Evolutionary conservation across 164 flowering plant species (phyloP).

Genomic region (Akebia trifoliata): DNA sequence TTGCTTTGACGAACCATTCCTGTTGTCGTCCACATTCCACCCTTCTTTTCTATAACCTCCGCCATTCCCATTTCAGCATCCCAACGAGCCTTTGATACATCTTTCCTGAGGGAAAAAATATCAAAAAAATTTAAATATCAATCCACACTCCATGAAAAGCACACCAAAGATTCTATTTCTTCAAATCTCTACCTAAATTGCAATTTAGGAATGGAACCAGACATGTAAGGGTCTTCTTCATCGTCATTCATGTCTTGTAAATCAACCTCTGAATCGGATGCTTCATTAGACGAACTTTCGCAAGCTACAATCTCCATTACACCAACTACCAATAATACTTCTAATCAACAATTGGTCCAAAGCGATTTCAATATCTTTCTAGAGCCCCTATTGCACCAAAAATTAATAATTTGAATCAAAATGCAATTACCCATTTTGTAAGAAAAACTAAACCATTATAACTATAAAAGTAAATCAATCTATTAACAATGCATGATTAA

Average conservation of each 20-base stretch:
- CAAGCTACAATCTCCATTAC: slow-evolving; percentile 19
- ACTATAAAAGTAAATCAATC: too few relatives aligned
- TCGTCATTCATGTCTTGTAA: slow-evolving; percentile 29
- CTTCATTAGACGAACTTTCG: slow-evolving; percentile 27
- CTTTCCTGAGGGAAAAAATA: slow-evolving; percentile 37
- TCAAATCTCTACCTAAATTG: slow-evolving; percentile 37
- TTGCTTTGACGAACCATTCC: slow-evolving; percentile 66
- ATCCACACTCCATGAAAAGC: neutral
- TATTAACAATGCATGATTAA: too few relatives aligned
- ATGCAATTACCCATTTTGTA: neutral
- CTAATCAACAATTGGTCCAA: neutral
- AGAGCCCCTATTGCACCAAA: slow-evolving; percentile 7
- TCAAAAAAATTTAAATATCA: neutral
- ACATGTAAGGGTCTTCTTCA: slow-evolving; percentile 26
- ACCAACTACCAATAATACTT: slow-evolving; percentile 1
- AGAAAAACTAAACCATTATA: neutral
- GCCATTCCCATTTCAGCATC: slow-evolving; percentile 57
- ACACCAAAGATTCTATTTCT: neutral
- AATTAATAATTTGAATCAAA: neutral
- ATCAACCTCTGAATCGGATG: slow-evolving; percentile 24
- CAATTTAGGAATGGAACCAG: slow-evolving; percentile 31
- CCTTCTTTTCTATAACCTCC: slow-evolving; percentile 60
- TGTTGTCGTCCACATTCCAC: slow-evolving; percentile 59
- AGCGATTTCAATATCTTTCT: neutral
- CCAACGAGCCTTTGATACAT: slow-evolving; percentile 63